Evolutionary conservation across 1,284 basidiomycete species (phyloP).

Genomic region (Tylopilus sp.): DNA sequence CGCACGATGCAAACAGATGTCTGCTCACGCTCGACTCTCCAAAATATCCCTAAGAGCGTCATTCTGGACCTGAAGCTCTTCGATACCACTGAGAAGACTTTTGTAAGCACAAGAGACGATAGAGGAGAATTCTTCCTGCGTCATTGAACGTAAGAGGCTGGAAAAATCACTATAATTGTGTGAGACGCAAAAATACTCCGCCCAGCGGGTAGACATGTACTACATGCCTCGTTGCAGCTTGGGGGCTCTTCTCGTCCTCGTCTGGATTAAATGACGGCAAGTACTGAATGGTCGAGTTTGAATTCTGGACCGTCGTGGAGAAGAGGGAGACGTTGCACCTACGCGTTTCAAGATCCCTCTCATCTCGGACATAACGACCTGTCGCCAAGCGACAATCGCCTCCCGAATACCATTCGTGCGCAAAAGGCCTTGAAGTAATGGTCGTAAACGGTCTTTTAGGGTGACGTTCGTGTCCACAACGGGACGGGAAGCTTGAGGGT

Average conservation of each 20-base stretch:
- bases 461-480: slow-evolving; percentile 37
- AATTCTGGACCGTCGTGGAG: slow-evolving; percentile 6
- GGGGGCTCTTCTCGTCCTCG: slow-evolving; percentile 43
- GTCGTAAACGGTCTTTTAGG: slow-evolving; percentile 61
- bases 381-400: slow-evolving; percentile 72
- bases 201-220: slow-evolving; percentile 1
- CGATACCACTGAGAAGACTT: slow-evolving; percentile 66
- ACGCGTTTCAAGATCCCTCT: slow-evolving; percentile 59
- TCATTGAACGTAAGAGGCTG: slow-evolving; percentile 62
- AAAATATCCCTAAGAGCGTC: slow-evolving; percentile 60
- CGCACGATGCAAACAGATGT: background rate
- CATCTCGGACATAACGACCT: slow-evolving; percentile 68
- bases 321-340: slow-evolving; percentile 26
- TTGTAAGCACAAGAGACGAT: slow-evolving; percentile 63
- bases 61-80: slow-evolving; percentile 68
- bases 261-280: slow-evolving; percentile 57
- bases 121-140: slow-evolving; percentile 65
- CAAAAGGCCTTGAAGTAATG: slow-evolving; percentile 71
- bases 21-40: slow-evolving; percentile 44
- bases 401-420: slow-evolving; percentile 74
- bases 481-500: slow-evolving; percentile 15
- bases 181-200: slow-evolving; percentile 10
- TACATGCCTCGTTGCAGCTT: slow-evolving; percentile 36
- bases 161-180: slow-evolving; percentile 43
- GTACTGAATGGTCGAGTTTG: slow-evolving; percentile 37